Evolutionary conservation across 768 basidiomycete genomes (phyloP), one percentile per base, ranked within the genome.

Genomic region (Cystofilobasidium ferigula): DNA sequence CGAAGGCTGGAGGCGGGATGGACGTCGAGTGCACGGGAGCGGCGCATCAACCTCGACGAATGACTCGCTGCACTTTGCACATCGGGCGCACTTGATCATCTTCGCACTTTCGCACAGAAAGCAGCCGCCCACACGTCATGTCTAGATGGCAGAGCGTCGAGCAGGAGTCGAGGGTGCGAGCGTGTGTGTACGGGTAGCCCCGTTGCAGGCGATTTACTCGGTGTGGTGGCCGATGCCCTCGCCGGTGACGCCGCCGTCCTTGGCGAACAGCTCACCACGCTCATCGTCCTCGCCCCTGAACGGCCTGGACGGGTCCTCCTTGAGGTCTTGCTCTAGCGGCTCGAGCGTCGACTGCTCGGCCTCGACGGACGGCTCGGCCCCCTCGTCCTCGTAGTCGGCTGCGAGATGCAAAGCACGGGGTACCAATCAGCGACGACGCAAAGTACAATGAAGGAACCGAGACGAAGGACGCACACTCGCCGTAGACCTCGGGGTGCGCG

Each of bases 401-500:
- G 62, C 38, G 38, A 40, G n/a, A n/a, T n/a, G n/a, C n/a, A n/a
- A n/a, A n/a, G n/a, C n/a, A 42, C 40, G 3, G 35, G 38, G 10
- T 26, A 10, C 22, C 26, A 20, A 35, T 36, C 34, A 9, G 56
- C 14, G 28, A 57, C 4, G n/a, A 36, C 40, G 30, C 20, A 7
- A 7, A n/a, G 9, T 34, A n/a, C 57, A 36, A 22, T 35, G 9
- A 5, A 26, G 12, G 35, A 32, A 35, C 9, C 7, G 32, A 35
- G 28, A 16, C 38, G 9, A 8, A 40, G 38, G 22, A 12, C 22
- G 72, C 88, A 69, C 77, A 92, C 92, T 90, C 88, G 20, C 85
- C 89, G 75, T 98, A 98, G n/a, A 90, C 81, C 30, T 98, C 93
- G 0, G 94, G 94, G 76, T 98, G 89, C 66, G 84, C 85, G 71